Conservation (phyloP, 1,284 basidiomycete species). For the Pseudozyma tsukubaensis region DNA sequence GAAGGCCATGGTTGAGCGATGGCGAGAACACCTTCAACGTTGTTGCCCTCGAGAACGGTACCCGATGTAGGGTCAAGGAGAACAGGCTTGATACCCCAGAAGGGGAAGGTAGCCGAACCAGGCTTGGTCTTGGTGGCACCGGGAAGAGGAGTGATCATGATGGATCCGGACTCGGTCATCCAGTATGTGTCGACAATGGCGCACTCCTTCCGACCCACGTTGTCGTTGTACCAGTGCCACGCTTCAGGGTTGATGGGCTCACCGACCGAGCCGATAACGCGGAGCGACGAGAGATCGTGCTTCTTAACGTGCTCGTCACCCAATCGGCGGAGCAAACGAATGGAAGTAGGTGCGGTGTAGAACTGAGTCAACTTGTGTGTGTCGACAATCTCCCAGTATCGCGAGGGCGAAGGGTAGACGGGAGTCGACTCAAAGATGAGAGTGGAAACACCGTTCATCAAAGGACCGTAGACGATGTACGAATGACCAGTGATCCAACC, state of each 20-base stretch:
- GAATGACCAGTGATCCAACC: conserved; percentile 99
- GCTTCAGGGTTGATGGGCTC: conserved; percentile 99
- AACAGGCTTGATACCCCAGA: conserved; percentile 92
- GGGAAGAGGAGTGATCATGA: conserved; percentile 93
- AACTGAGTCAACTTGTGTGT: conserved; percentile 85
- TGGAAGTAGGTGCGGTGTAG: conserved; percentile 71
- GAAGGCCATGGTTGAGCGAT: conserved; percentile 92
- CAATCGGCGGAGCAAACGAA: conserved; percentile 87
- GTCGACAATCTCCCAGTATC: conserved; percentile 96
- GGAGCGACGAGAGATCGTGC: conserved; percentile 84
- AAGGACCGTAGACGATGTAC: conserved; percentile 96
- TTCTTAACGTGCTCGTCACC: conserved; percentile 87
- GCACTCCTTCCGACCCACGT: conserved; percentile 87
- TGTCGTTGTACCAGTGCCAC: conserved; percentile 98
- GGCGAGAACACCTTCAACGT: conserved; percentile 90
- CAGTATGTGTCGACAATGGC: conserved; percentile 83
- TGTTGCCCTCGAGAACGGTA: conserved; percentile 80
- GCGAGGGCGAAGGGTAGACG: conserved; percentile 92
- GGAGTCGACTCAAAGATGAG: conserved; percentile 97
- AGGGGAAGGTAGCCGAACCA: conserved; percentile 94
- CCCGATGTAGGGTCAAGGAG: conserved; percentile 87
- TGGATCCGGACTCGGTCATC: conserved; percentile 97
- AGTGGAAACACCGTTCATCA: conserved; percentile 89
- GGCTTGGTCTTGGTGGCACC: conserved; percentile 96
- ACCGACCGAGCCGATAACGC: conserved; percentile 91